Base-by-base conservation (phyloP, 2,329 filamentous ascomycete species). In the Trichophaea hybrida region DNA sequence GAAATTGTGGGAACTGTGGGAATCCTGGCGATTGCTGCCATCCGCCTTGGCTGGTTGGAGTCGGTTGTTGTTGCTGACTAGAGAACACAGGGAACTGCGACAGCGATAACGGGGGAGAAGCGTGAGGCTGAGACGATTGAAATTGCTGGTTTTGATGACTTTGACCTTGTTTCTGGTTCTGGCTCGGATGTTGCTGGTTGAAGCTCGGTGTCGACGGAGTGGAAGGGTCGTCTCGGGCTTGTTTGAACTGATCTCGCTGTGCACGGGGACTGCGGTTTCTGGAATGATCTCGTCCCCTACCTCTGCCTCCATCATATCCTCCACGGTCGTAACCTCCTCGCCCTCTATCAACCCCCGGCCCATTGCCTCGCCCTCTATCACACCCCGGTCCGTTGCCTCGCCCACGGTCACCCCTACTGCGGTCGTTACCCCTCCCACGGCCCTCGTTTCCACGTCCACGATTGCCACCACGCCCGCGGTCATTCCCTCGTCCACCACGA, bases 351-450 rank as follows among this genome's bases (percentile, higher is more conserved):
- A 35, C 53, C 8, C 33, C 24, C 15, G 52, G 33, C n/a, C 38
- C 43, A 43, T 37, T 53, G 6, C 46, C 13, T 52, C 33, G 31
- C 24, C 38, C 57, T 53, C 57, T 70, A 55, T 68, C 49, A 5
- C 58, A 46, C 61, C 65, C 67, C 58, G 68, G 64, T 57, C 71
- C 71, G 51, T 73, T 68, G 10, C 72, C 71, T 3, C 70, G 60
- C 33, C 70, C 70, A 31, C 73, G 70, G 8, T 72, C 71, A 3
- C 70, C 61, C 31, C 70, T 69, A 15, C 73, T 69, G n/a, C 34
- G 74, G 63, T 3, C 75, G 68, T 76, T 73, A 17, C 75, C 75
- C 7, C 74, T 72, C 38, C 62, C 60, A 58, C 67, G 65, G 7
- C 69, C 68, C 31, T 70, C 68, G 34, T 69, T 68, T 17, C 67